Evolutionary conservation across 306 rosid species (phyloP).

Genomic region (Dicorynia guianensis): DNA sequence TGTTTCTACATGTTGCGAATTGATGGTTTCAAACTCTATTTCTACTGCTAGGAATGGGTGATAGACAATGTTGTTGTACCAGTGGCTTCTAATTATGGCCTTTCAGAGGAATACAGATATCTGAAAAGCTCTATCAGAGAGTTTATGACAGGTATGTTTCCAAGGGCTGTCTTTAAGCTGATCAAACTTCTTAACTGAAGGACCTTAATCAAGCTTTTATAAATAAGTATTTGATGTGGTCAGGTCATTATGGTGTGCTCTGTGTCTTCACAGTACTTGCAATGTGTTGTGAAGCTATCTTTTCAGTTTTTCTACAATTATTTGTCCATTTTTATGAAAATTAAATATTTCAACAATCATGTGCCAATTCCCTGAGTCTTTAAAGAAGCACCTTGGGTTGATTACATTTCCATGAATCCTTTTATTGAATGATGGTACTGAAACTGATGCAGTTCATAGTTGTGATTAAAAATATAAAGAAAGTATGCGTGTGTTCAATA

Average conservation of each 20-base stretch:
- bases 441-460: not conserved
- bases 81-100: conserved; percentile 81
- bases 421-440: conserved; percentile 9
- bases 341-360: conserved; percentile 27
- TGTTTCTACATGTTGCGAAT: not conserved
- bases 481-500: not conserved
- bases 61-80: conserved; percentile 88
- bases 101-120: conserved; percentile 79
- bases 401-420: not conserved
- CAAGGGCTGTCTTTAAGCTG: not conserved
- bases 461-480: not conserved
- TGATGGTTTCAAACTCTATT: conserved; percentile 18
- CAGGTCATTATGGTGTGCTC: not conserved
- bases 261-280: conserved; percentile 8
- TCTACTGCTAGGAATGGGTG: conserved; percentile 74
- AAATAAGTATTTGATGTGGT: not conserved
- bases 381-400: not conserved
- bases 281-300: not conserved
- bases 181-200: not conserved
- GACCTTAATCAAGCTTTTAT: not conserved
- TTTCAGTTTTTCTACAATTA: not conserved
- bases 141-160: conserved; percentile 73
- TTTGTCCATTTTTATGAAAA: not conserved
- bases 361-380: not conserved
- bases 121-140: conserved; percentile 80